Percentiles rank a stretch among this genome's conserved stretches.
Evolutionary conservation across 1,139 yeast genomes (phyloP).

Genomic region (Hyphopichia khmerensis): DNA sequence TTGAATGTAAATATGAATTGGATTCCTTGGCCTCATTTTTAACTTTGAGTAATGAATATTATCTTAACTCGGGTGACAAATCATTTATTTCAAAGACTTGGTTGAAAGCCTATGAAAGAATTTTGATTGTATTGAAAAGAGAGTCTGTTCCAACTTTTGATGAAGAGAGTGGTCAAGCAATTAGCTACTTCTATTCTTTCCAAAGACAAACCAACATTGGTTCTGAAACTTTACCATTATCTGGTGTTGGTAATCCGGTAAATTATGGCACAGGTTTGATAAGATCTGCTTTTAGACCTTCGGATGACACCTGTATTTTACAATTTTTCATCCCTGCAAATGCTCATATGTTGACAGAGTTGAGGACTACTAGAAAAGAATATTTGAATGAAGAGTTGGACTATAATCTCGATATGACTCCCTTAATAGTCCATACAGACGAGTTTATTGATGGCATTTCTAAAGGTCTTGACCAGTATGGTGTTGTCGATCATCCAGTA

Average conservation of each 20-base stretch:
- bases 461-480: conserved; percentile 62
- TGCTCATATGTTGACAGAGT: conserved; percentile 71
- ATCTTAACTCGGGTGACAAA: conserved; percentile 45
- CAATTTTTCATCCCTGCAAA: conserved; percentile 88
- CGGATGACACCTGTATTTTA: conserved; percentile 81
- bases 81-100: conserved; percentile 56
- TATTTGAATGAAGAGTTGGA: conserved; percentile 15
- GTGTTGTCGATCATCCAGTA: conserved; percentile 61
- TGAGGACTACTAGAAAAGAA: conserved; percentile 30
- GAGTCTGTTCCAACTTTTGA: conserved; percentile 67
- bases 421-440: conserved; percentile 20
- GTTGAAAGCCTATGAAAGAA: conserved; percentile 56
- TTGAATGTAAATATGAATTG: conserved; percentile 87
- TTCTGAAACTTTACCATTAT: conserved; percentile 74
- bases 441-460: conserved; percentile 44
- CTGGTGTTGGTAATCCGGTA: conserved; percentile 84
- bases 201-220: conserved; percentile 74
- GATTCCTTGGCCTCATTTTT: conserved; percentile 84
- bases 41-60: conserved; percentile 72
- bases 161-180: conserved; percentile 50
- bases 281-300: conserved; percentile 86
- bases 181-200: conserved; percentile 59
- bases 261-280: conserved; percentile 67
- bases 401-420: conserved; percentile 8
- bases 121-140: conserved; percentile 55